phyloP scores from a whole-genome alignment of 129 eudicot species.

The Artemisia annua region DNA sequence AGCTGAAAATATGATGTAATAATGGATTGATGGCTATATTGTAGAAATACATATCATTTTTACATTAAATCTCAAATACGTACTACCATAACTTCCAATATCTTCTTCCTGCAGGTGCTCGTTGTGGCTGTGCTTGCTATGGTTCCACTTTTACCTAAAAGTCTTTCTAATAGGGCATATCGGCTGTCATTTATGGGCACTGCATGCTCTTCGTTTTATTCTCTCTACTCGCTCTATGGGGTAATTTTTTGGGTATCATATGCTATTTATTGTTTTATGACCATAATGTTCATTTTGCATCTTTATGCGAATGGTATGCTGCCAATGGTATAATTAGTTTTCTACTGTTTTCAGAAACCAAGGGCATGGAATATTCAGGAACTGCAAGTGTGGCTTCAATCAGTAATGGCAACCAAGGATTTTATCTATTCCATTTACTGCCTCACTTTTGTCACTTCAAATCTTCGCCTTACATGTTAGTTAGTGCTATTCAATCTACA shows the following conservation, averaged over 20 bases:
- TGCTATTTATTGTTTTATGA: not conserved
- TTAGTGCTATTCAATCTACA: constrained; percentile 36
- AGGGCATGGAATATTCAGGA: constrained; percentile 93
- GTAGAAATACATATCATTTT: not conserved
- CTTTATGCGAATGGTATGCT: constrained; percentile 12
- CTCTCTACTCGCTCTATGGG: constrained; percentile 96
- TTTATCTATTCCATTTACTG: constrained; percentile 85
- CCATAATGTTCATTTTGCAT: not conserved
- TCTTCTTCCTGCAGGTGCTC: constrained; percentile 55
- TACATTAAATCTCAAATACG: not conserved
- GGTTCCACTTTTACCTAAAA: constrained; percentile 69
- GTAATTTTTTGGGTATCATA: constrained; percentile 35
- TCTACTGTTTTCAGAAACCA: constrained; percentile 66
- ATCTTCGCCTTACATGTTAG: constrained; percentile 90
- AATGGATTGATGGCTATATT: not conserved
- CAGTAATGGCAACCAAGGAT: constrained; percentile 82
- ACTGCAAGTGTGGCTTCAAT: constrained; percentile 86
- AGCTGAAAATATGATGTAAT: not conserved
- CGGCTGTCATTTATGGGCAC: constrained; percentile 91
- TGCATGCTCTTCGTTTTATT: constrained; percentile 80
- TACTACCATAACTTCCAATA: not conserved
- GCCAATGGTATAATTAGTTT: not conserved
- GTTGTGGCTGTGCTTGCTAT: constrained; percentile 87
- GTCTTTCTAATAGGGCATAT: constrained; percentile 75
- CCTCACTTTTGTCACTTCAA: constrained; percentile 76